Evolutionary conservation across 768 basidiomycete species (phyloP).

Genomic region (Mycena pura): DNA sequence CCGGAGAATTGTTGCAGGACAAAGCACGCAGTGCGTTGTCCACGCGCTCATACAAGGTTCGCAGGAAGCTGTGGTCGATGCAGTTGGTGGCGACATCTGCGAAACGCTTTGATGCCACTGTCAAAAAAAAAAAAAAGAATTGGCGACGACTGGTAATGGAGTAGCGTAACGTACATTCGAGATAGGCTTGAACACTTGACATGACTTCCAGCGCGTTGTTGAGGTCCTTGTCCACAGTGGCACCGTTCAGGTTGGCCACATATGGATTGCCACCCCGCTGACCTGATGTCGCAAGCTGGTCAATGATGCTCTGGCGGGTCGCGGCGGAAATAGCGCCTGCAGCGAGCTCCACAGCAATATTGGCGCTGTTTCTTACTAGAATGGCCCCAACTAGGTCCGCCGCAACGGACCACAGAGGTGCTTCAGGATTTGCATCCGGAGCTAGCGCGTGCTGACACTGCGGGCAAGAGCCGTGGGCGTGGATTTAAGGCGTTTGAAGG

Average conservation of each 20-base stretch:
- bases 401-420: background rate
- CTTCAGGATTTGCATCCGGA: background rate
- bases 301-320: background rate
- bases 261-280: background rate
- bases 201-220: constrained; percentile 13
- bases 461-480: no score
- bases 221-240: background rate
- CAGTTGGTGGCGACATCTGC: constrained; percentile 8
- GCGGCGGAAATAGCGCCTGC: background rate
- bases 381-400: background rate
- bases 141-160: background rate
- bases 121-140: background rate
- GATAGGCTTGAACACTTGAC: constrained; percentile 16
- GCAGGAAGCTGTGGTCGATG: constrained; percentile 16
- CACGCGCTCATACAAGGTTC: background rate
- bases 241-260: background rate
- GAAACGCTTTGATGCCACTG: constrained; percentile 20
- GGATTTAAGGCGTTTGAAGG: no score
- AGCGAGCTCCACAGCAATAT: background rate
- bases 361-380: background rate
- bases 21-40: background rate
- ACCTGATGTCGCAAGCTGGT: background rate
- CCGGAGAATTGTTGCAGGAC: constrained; percentile 4
- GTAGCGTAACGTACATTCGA: constrained; percentile 3
- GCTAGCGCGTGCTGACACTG: background rate